Conservation (phyloP, 768 basidiomycete species). For the Lyophyllum shimeji region DNA sequence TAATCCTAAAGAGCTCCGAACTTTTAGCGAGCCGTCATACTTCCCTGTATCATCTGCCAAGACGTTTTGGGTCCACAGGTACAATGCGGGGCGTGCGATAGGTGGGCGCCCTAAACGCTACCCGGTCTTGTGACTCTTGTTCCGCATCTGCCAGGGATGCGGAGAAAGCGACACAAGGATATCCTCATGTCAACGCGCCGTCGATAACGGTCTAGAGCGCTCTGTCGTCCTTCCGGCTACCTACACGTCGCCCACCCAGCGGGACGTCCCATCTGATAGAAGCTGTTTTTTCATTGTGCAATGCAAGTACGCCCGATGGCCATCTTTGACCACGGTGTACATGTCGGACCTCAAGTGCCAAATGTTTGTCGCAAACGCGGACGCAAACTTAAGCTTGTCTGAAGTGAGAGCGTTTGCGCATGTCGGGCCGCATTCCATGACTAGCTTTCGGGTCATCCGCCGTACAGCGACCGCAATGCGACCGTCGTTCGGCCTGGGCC, state of each 20-base stretch:
- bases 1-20: conserved; percentile 10
- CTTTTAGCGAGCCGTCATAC: conserved; percentile 12
- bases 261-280: conserved; percentile 1
- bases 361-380: background rate
- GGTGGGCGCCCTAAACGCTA: background rate
- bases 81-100: background rate
- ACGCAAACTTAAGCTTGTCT: background rate
- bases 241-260: background rate
- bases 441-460: background rate
- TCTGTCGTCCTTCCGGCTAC: background rate
- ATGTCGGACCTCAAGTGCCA: background rate
- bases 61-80: background rate
- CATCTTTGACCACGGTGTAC: background rate
- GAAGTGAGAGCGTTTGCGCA: background rate
- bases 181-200: background rate
- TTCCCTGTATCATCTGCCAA: conserved; percentile 4
- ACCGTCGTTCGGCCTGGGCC: background rate
- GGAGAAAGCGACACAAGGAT: background rate
- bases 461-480: background rate
- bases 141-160: background rate
- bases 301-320: background rate
- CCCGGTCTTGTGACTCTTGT: too few species aligned
- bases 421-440: background rate
- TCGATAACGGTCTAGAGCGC: too few species aligned
- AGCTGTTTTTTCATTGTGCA: background rate